phyloP scores from a whole-genome alignment of 2,329 filamentous ascomycete species.

The Lasiodiplodia sp. region DNA sequence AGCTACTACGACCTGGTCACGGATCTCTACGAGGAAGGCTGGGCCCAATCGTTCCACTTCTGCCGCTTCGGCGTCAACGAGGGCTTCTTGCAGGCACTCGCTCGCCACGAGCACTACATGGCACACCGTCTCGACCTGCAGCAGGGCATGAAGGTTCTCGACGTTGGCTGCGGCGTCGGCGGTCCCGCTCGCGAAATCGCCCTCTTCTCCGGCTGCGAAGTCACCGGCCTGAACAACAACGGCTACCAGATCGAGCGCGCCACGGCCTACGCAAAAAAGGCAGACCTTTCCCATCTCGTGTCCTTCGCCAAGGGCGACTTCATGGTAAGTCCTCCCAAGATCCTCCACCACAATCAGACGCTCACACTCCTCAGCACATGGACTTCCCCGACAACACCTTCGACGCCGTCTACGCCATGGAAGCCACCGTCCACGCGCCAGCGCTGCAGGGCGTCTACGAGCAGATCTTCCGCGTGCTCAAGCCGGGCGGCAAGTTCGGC shows the following conservation, averaged over 20 bases:
- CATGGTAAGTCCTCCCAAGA: constrained; percentile 64
- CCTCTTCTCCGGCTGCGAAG: constrained; percentile 89
- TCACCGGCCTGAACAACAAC: constrained; percentile 97
- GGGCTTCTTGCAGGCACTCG: constrained; percentile 87
- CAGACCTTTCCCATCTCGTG: constrained; percentile 80
- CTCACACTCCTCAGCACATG: constrained; percentile 73
- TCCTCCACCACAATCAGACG: constrained; percentile 25
- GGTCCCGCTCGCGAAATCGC: constrained; percentile 94
- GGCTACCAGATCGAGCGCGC: constrained; percentile 98
- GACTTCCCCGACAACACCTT: constrained; percentile 90
- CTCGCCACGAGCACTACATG: constrained; percentile 97
- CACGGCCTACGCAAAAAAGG: constrained; percentile 80
- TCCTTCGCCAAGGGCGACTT: constrained; percentile 95
- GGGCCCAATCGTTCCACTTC: constrained; percentile 97
- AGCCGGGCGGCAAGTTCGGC: constrained; percentile 93
- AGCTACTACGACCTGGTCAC: constrained; percentile 97
- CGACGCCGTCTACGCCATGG: constrained; percentile 95
- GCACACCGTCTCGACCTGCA: constrained; percentile 86
- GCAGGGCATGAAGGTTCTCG: constrained; percentile 87
- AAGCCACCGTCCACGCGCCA: constrained; percentile 95
- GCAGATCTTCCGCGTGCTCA: constrained; percentile 93
- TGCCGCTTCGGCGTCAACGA: constrained; percentile 90
- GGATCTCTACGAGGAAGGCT: constrained; percentile 95
- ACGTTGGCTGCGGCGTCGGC: constrained; percentile 96
- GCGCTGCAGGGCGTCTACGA: constrained; percentile 89